A percentile compares a stretch with the other conserved stretches of the same genome.
Conservation (phyloP, 73 alveolate genomes). For the Paramecium tetraurelia region DNA sequence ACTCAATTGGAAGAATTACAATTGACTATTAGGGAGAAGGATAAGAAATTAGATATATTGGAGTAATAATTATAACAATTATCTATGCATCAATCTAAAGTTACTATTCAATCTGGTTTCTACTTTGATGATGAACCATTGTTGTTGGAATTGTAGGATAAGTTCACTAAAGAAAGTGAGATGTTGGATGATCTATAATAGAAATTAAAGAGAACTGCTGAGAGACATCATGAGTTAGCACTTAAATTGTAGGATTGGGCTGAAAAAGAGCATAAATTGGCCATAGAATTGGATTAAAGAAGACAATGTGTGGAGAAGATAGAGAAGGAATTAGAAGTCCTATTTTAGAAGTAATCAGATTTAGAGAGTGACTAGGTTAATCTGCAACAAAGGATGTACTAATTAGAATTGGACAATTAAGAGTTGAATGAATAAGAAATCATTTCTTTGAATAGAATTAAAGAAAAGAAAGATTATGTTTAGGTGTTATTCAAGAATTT, state of each 20-base stretch:
- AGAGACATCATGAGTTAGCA: conserved; percentile 41
- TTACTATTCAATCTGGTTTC: conserved; percentile 3
- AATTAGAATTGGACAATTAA: neutral
- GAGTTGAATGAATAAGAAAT: conserved; percentile 17
- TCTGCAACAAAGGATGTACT: neutral
- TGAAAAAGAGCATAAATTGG: conserved; percentile 26
- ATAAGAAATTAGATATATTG: neutral
- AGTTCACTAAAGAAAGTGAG: conserved; percentile 39
- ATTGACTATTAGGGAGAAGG: neutral
- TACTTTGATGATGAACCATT: conserved; percentile 47
- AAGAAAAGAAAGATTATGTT: conserved; percentile 39
- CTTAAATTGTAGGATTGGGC: conserved; percentile 31
- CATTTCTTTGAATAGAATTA: neutral
- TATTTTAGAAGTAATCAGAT: neutral
- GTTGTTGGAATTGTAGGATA: neutral
- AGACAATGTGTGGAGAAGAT: neutral
- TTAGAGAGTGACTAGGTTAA: neutral
- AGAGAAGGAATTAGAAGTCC: neutral
- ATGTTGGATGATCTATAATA: neutral
- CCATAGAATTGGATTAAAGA: conserved; percentile 15
- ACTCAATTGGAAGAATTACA: neutral
- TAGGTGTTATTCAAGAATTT: neutral
- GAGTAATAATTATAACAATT: neutral
- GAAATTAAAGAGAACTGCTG: conserved; percentile 21
- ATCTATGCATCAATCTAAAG: conserved; percentile 12